Evolutionary conservation across 805 yeast species (phyloP).

Genomic region (Myxozyma udenii): DNA sequence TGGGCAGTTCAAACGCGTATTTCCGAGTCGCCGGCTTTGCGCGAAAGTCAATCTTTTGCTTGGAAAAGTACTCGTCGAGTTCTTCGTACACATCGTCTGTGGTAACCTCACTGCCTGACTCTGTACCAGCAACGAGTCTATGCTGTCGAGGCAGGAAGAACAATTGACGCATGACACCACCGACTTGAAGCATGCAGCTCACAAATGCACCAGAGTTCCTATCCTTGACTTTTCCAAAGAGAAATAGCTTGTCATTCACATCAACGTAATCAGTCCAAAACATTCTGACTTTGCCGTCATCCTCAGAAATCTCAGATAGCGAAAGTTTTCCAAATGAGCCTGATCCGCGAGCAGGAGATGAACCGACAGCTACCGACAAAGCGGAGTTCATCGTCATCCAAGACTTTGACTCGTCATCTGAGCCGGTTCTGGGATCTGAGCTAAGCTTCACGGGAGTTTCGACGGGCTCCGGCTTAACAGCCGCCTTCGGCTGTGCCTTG

Average conservation of each 20-base stretch:
- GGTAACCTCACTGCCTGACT: slow-evolving; percentile 42
- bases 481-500: neutral
- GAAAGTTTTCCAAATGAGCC: slow-evolving; percentile 30
- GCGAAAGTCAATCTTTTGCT: slow-evolving; percentile 63
- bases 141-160: slow-evolving; percentile 68
- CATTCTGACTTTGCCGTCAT: slow-evolving; percentile 59
- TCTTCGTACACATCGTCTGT: slow-evolving; percentile 75
- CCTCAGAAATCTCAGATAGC: slow-evolving; percentile 40
- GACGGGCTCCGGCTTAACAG: neutral
- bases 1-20: slow-evolving; percentile 84
- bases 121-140: slow-evolving; percentile 42
- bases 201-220: slow-evolving; percentile 50
- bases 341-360: slow-evolving; percentile 13
- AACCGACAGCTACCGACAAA: slow-evolving; percentile 9
- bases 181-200: slow-evolving; percentile 74
- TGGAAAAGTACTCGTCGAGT: slow-evolving; percentile 58
- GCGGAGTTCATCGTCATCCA: slow-evolving; percentile 20
- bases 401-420: slow-evolving; percentile 6
- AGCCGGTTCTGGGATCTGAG: neutral
- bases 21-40: slow-evolving; percentile 71
- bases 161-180: slow-evolving; percentile 65
- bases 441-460: neutral
- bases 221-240: slow-evolving; percentile 73
- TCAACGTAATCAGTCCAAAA: slow-evolving; percentile 91
- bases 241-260: slow-evolving; percentile 54